These are phyloP conservation scores for Mucor circinelloides DNA, from an alignment of 371 early-diverging fungal species.

Conservation along the genomic window DNA sequence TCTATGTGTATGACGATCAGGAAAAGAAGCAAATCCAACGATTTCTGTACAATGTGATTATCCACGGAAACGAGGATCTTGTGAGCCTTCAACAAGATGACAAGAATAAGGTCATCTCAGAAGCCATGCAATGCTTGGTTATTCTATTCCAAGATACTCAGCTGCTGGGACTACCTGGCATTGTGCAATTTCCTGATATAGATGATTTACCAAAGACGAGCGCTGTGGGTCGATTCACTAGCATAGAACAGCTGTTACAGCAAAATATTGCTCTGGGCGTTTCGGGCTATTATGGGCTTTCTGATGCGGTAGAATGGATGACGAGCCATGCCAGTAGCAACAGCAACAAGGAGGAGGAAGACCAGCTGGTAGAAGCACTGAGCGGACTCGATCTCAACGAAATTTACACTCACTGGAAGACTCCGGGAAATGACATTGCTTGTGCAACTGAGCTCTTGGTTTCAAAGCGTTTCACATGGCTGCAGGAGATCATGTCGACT, in stretches of 20 bases:
- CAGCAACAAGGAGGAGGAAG: not conserved
- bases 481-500: conserved; percentile 18
- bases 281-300: conserved; percentile 33
- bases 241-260: conserved; percentile 30
- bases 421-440: not conserved
- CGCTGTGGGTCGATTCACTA: conserved; percentile 20
- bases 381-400: conserved; percentile 2
- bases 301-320: conserved; percentile 34
- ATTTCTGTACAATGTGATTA: conserved; percentile 25
- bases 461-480: conserved; percentile 2
- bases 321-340: not conserved
- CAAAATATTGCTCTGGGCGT: conserved; percentile 43
- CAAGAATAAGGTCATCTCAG: conserved; percentile 5
- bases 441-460: not conserved
- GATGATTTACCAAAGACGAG: conserved; percentile 5
- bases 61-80: conserved; percentile 5
- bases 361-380: not conserved
- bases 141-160: conserved; percentile 37
- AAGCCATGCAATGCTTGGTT: conserved; percentile 32
- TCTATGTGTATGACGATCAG: conserved; percentile 27
- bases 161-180: conserved; percentile 22
- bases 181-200: conserved; percentile 10
- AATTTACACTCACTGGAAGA: conserved; percentile 3
- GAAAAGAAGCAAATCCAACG: conserved; percentile 24
- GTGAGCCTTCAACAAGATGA: not conserved